Evolutionary conservation across 495 filamentous ascomycete species (phyloP).

Genomic region (Filosporella fistucella): DNA sequence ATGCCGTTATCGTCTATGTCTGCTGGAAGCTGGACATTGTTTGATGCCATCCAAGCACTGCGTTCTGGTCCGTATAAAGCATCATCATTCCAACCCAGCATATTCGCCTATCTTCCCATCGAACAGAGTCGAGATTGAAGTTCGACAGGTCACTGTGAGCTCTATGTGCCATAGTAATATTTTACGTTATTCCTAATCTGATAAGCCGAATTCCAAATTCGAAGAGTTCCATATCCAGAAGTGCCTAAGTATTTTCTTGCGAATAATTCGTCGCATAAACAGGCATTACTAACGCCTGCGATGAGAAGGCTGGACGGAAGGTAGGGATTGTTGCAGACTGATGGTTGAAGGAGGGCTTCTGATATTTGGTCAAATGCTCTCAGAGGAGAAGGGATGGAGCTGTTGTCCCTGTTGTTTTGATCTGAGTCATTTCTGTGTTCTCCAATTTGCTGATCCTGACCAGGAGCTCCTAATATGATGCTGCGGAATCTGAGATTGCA

Average conservation of each 20-base stretch:
- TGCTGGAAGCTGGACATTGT: conserved; percentile 35
- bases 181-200: conserved; percentile 34
- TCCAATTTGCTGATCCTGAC: conserved; percentile 10
- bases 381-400: conserved; percentile 1
- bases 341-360: background rate
- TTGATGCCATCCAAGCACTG: conserved; percentile 19
- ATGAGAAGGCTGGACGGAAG: no score
- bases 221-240: conserved; percentile 23
- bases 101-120: conserved; percentile 41
- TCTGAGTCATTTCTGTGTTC: no score
- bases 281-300: conserved; percentile 41
- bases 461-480: conserved; percentile 9
- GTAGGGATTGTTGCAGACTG: no score
- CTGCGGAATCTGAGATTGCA: background rate
- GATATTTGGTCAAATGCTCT: background rate
- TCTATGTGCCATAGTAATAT: conserved; percentile 43
- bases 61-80: conserved; percentile 40
- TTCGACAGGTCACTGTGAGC: conserved; percentile 43
- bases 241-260: conserved; percentile 35
- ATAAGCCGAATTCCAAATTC: no score
- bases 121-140: conserved; percentile 36
- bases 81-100: conserved; percentile 42
- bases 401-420: no score
- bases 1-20: conserved; percentile 42
- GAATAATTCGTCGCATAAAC: conserved; percentile 39